Percentiles rank a stretch among this genome's conserved stretches.
phyloP scores from a whole-genome alignment of 345 rosid species.

The Populus alba region DNA sequence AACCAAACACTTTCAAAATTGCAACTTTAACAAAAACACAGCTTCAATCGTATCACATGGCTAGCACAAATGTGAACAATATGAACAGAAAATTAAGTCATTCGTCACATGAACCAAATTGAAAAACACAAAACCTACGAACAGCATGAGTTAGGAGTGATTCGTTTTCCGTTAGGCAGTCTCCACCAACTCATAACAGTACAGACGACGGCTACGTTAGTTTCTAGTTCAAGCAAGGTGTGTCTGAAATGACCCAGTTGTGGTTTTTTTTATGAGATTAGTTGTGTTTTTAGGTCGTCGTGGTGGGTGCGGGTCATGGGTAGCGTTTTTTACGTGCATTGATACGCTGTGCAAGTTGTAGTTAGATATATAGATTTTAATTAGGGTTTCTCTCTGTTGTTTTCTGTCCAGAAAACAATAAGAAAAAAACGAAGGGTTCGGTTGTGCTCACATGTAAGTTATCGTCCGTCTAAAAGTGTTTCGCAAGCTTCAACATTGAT shows the following conservation, averaged over 20 bases:
- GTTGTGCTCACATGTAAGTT: too few species aligned
- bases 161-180: slow-evolving; percentile 39
- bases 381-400: neutral
- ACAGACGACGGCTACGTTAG: neutral
- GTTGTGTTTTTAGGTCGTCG: slow-evolving; percentile 1
- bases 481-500: too few species aligned
- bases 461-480: too few species aligned
- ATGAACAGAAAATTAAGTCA: too few species aligned
- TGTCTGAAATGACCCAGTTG: neutral
- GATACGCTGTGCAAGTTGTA: neutral
- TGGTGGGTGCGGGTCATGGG: slow-evolving; percentile 15
- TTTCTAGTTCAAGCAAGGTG: neutral
- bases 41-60: too few species aligned
- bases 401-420: neutral
- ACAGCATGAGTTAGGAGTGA: slow-evolving; percentile 17
- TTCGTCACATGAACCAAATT: too few species aligned
- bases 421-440: neutral
- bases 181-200: slow-evolving; percentile 19
- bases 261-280: neutral
- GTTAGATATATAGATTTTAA: neutral
- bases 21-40: too few species aligned
- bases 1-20: too few species aligned
- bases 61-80: too few species aligned
- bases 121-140: neutral
- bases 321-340: neutral